Evolutionary conservation across 768 basidiomycete genomes (phyloP).

Genomic region (Pleurotus cornucopiae): DNA sequence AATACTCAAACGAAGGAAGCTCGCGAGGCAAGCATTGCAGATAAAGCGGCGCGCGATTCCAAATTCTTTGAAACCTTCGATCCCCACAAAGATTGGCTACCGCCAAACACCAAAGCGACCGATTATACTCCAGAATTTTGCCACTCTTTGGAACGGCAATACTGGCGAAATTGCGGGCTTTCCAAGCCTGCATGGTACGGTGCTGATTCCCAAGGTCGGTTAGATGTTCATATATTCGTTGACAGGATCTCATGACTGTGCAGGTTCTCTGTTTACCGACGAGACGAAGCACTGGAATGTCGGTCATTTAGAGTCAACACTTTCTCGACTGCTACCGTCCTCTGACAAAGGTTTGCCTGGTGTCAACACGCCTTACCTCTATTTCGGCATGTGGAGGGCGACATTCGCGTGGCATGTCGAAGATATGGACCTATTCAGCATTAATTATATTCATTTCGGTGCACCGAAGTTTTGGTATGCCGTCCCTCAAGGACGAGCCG

Average conservation of each 20-base stretch:
- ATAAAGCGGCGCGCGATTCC: conserved; percentile 37
- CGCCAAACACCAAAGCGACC: conserved; percentile 58
- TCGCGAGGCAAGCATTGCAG: conserved; percentile 47
- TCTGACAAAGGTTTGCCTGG: conserved; percentile 77
- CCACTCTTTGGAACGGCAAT: conserved; percentile 79
- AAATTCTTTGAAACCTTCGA: conserved; percentile 71
- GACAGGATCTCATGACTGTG: neutral
- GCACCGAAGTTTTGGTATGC: conserved; percentile 98
- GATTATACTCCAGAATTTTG: conserved; percentile 92
- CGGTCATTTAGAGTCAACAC: conserved; percentile 81
- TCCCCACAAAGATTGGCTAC: conserved; percentile 75
- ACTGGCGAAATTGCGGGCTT: conserved; percentile 88
- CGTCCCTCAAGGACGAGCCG: conserved; percentile 77
- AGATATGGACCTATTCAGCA: conserved; percentile 98
- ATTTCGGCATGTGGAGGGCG: conserved; percentile 99
- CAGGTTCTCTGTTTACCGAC: conserved; percentile 69
- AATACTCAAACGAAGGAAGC: conserved; percentile 39
- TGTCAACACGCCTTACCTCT: conserved; percentile 95
- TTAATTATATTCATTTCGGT: conserved; percentile 98
- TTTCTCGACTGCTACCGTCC: conserved; percentile 73
- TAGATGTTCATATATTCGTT: conserved; percentile 1
- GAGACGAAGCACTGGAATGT: conserved; percentile 89
- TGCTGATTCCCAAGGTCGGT: conserved; percentile 86
- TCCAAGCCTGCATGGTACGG: conserved; percentile 97
- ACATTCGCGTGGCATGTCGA: conserved; percentile 99